phyloP scores from a whole-genome alignment of 1,139 yeast genomes.

The Saccharomyces hybrid region DNA sequence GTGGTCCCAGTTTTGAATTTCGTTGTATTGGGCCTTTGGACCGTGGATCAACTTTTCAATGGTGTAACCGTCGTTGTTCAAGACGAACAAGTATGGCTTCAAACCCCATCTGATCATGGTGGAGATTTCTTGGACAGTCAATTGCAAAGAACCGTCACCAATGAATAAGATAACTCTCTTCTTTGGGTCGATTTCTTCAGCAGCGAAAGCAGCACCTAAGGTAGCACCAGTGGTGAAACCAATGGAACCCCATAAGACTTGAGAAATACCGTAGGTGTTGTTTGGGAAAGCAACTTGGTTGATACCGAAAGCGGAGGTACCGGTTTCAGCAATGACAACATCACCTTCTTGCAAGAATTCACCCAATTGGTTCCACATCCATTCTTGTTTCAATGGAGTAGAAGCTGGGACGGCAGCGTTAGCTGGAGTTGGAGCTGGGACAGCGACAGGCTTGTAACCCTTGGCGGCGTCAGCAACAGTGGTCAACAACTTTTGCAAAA shows the following conservation, averaged over 20 bases:
- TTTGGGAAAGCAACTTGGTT: slow-evolving; percentile 72
- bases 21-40: slow-evolving; percentile 64
- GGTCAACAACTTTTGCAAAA: slow-evolving; percentile 43
- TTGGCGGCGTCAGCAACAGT: slow-evolving; percentile 35
- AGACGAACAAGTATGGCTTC: slow-evolving; percentile 73
- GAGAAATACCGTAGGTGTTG: slow-evolving; percentile 69
- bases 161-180: slow-evolving; percentile 74
- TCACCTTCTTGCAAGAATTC: slow-evolving; percentile 75
- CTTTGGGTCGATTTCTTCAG: slow-evolving; percentile 59
- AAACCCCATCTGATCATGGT: slow-evolving; percentile 75
- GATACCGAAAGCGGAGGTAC: slow-evolving; percentile 86
- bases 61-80: slow-evolving; percentile 85
- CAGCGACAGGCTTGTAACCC: slow-evolving; percentile 40
- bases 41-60: slow-evolving; percentile 87
- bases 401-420: slow-evolving; percentile 38
- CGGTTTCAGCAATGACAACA: slow-evolving; percentile 76
- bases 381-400: slow-evolving; percentile 57
- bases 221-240: slow-evolving; percentile 84
- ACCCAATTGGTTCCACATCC: slow-evolving; percentile 73
- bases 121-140: slow-evolving; percentile 81
- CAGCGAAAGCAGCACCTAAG: slow-evolving; percentile 79
- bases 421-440: slow-evolving; percentile 41
- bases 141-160: slow-evolving; percentile 87
- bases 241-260: slow-evolving; percentile 86
- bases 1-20: slow-evolving; percentile 80